Percentiles rank a stretch among this genome's conserved stretches.
Evolutionary conservation across 371 early-diverging fungal genomes (phyloP).

Genomic region (Mortierella sp.): DNA sequence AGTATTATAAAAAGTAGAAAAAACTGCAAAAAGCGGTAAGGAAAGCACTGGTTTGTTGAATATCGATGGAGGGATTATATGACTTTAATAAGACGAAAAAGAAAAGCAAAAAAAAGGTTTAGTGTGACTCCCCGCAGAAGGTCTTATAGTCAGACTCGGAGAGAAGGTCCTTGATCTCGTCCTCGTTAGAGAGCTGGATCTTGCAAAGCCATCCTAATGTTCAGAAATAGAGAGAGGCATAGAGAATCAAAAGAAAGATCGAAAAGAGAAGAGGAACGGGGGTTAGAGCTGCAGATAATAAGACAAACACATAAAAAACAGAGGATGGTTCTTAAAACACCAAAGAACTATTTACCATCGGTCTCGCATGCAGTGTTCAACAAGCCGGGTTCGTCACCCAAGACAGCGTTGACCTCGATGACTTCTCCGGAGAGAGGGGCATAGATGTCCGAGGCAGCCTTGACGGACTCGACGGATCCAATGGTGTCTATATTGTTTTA

Average conservation of each 20-base stretch:
- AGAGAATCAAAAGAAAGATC: background rate
- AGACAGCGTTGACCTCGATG: slow-evolving; percentile 77
- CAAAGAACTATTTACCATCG: slow-evolving; percentile 79
- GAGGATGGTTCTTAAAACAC: background rate
- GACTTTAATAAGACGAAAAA: background rate
- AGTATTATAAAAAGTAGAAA: background rate
- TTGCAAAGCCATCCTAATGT: slow-evolving; percentile 96
- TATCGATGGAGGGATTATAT: background rate
- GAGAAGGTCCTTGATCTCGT: slow-evolving; percentile 79
- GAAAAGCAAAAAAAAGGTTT: slow-evolving; percentile 15
- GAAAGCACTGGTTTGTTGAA: background rate
- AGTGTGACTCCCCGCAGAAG: slow-evolving; percentile 56
- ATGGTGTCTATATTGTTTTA: slow-evolving; percentile 69
- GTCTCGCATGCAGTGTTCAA: slow-evolving; percentile 83
- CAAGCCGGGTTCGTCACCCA: slow-evolving; percentile 76
- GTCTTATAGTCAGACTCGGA: slow-evolving; percentile 77
- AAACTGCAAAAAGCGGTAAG: background rate
- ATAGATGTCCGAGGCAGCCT: slow-evolving; percentile 95
- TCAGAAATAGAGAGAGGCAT: no score
- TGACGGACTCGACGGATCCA: slow-evolving; percentile 95
- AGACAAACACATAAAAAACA: background rate
- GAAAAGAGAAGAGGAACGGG: slow-evolving; percentile 10
- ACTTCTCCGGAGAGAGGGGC: slow-evolving; percentile 90
- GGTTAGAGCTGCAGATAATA: slow-evolving; percentile 1
- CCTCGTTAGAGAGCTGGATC: slow-evolving; percentile 79